A percentile compares a stretch with the other conserved stretches of the same genome.
phyloP scores from a whole-genome alignment of 2,329 filamentous ascomycete species.

The Phialophora expanda region DNA sequence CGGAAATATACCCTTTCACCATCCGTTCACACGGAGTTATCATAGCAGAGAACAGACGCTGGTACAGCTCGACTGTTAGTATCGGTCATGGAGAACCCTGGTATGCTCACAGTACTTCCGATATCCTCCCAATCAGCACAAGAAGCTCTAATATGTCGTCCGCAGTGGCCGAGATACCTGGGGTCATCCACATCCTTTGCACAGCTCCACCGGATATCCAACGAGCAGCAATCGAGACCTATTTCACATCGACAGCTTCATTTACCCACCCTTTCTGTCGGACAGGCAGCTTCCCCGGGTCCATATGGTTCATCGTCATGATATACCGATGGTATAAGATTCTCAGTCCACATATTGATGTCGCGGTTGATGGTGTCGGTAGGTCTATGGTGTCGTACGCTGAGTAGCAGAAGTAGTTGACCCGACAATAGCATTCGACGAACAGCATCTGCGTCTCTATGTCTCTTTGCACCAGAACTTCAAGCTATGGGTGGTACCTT shows the following conservation, averaged over 20 bases:
- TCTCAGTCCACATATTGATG: constrained; percentile 73
- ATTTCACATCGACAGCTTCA: constrained; percentile 73
- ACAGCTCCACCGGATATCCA: constrained; percentile 71
- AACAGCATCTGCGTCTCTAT: constrained; percentile 70
- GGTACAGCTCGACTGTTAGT: neutral
- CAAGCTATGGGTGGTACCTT: constrained; percentile 75
- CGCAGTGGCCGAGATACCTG: constrained; percentile 58
- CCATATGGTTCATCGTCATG: constrained; percentile 67
- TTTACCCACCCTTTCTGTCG: constrained; percentile 81
- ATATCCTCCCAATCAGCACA: neutral
- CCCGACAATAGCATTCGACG: constrained; percentile 66
- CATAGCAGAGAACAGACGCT: neutral
- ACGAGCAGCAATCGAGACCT: constrained; percentile 67
- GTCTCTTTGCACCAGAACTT: constrained; percentile 76
- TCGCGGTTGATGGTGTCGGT: constrained; percentile 69
- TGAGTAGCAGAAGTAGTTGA: neutral
- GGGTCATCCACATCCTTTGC: constrained; percentile 71
- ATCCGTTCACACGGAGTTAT: neutral
- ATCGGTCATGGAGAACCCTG: constrained; percentile 36
- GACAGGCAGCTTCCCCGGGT: constrained; percentile 64
- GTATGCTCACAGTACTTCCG: constrained; percentile 14
- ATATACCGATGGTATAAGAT: constrained; percentile 88
- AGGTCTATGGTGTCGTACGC: constrained; percentile 33
- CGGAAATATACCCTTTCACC: neutral
- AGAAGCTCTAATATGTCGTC: constrained; percentile 6